Base-by-base conservation (phyloP, 768 basidiomycete species). In the Agaricus bisporus region DNA sequence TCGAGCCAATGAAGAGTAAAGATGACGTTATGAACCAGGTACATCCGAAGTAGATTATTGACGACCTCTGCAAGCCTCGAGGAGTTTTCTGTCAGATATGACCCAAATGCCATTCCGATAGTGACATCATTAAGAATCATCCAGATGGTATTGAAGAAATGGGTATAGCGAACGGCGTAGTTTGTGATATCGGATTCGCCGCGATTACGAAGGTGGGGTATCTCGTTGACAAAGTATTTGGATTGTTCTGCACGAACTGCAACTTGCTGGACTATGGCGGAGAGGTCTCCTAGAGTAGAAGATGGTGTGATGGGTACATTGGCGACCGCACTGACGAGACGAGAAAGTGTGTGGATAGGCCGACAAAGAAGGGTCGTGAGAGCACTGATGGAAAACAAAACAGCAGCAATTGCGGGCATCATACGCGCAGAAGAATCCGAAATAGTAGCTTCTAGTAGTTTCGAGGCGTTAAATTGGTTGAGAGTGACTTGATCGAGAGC, bases 141-240 rank as follows among this genome's bases (percentile, higher is more conserved):
- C 95, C 95, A 98, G 2, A 95, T 75, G 28, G 81, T 84, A 62
- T 95, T 97, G 73, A 91, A 95, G 65, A 95, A 94, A 87, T 78
- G 80, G 54, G 89, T 88, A 60, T 93, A 92, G 47, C 77, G 73
- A 4, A 73, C 73, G 37, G 83, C 79, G 58, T 74, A 78, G 3
- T 67, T 59, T 12, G 70, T 63, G 2, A 75, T 72, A 15, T 71
- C 62, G 15, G 64, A 53, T 44, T 70, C 66, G 28, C 66, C 68
- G 69, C 51, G 68, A 64, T 38, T 71, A 65, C 35, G 59, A 51
- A 78, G 69, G 1, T 69, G 64, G 10, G 70, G 62, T 9, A 75
- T 71, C 56, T 78, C 72, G 22, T 68, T 64, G 28, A 78, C 66
- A 57, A 76, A 71, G 55, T 75, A 74, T 2, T 62, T 61, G 5